phyloP scores from a whole-genome alignment of 257 asterid genomes.

The Gentiana macrophylla region DNA sequence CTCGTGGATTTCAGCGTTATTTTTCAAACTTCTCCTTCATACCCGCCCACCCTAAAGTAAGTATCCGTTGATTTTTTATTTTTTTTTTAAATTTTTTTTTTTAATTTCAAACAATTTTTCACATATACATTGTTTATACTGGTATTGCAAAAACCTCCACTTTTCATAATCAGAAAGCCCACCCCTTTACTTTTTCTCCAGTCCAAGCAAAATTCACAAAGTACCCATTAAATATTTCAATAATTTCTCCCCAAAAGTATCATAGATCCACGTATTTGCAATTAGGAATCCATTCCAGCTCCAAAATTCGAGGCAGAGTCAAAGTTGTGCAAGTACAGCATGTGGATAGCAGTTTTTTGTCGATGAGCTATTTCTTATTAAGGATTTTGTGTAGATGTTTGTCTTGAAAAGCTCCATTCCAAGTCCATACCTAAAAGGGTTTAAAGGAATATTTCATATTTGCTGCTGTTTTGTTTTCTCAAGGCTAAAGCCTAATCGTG shows the following conservation, averaged over 20 bases:
- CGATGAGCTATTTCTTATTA: constrained; percentile 11
- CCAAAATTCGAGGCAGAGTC: constrained; percentile 63
- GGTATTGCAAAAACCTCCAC: neutral
- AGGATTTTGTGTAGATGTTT: constrained; percentile 13
- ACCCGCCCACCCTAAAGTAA: constrained; percentile 72
- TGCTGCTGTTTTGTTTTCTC: constrained; percentile 21
- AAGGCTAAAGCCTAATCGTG: constrained; percentile 8
- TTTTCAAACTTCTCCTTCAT: constrained; percentile 50
- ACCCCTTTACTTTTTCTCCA: neutral
- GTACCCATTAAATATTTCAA: neutral
- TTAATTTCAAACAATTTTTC: neutral
- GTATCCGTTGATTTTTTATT: constrained; percentile 58
- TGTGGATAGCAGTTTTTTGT: neutral
- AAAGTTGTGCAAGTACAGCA: neutral
- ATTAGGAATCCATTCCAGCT: constrained; percentile 15
- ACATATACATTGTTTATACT: too few species aligned
- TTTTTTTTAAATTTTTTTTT: neutral
- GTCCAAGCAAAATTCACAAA: neutral
- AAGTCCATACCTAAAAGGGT: constrained; percentile 11
- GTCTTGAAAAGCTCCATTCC: constrained; percentile 17
- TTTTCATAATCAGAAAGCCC: constrained; percentile 4
- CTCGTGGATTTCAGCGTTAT: constrained; percentile 93
- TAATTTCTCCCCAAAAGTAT: neutral
- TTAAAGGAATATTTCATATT: constrained; percentile 33
- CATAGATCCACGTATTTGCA: neutral